Base-by-base conservation (phyloP, 495 filamentous ascomycete species). In the Penicillium canescens region DNA sequence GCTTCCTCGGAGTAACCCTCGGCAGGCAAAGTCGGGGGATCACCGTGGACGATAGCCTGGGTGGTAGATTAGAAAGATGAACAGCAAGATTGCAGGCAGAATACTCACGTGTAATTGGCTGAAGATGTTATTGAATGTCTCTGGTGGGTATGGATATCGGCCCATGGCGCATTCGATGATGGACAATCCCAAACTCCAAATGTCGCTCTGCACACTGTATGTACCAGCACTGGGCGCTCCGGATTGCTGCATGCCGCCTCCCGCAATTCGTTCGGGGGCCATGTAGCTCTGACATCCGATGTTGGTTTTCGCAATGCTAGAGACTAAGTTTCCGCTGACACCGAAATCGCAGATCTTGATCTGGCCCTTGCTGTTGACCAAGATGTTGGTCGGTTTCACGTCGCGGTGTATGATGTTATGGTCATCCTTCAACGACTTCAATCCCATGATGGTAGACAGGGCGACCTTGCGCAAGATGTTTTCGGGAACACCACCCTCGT, bases 271-370 rank as follows among this genome's bases (percentile, higher is more conserved):
- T 67, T 99, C 94, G 3, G 94, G 94, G 0, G 94, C 94, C 94
- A 99, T 99, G 75, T 99, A 99, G 70, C 92, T 96, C 68, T 99
- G 94, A 64, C 94, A 99, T 18, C 94, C 94, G 57, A 99, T 99
- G 66, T 99, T 99, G 20, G 94, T 99, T 72, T 96, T 97, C 20
- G 94, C 94, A 58, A 98, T 97, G 73, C 91, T 96, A 4, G 94
- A 92, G 18, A 99, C 94, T 11, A 99, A 73, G 62, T 99, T 99
- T 34, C 94, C 94, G 46, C 89, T 94, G 10, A 99, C 94, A 61
- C 94, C 94, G 65, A 99, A 99, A 71, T 99, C 94, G 72, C 94
- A 99, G 44, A 99, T 96, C 71, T 99, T 99, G 70, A 98, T 78
- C 63, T 98, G 92, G 3, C 94, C 94, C 42, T 82, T 78, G 12